These are phyloP conservation scores for Liriodendron chinense DNA, from an alignment of 164 flowering plant genomes.

Conservation along the genomic window DNA sequence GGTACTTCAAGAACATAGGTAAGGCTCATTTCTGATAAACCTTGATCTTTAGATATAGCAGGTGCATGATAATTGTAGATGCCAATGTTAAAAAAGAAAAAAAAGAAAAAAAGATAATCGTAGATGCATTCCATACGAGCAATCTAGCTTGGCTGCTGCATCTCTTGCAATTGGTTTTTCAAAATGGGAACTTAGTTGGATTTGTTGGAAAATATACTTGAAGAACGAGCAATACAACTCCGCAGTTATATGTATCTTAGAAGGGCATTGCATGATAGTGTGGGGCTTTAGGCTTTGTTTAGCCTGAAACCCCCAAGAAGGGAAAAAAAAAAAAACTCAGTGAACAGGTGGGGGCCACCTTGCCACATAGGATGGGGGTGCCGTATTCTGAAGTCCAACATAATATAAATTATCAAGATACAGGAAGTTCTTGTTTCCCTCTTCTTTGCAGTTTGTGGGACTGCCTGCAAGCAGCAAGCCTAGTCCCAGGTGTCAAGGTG, in stretches of 20 bases:
- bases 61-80: too few species aligned
- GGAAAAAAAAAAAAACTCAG: too few species aligned
- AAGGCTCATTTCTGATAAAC: slow-evolving; percentile 5
- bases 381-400: too few species aligned
- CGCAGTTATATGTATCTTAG: not conserved
- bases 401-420: too few species aligned
- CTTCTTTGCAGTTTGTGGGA: too few species aligned
- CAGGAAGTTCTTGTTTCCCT: too few species aligned
- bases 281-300: not conserved
- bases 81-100: not conserved
- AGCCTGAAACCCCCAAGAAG: not conserved
- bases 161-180: not conserved
- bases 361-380: not conserved
- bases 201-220: not conserved
- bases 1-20: slow-evolving; percentile 84
- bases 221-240: not conserved
- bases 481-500: too few species aligned
- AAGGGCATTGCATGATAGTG: not conserved
- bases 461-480: too few species aligned
- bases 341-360: not conserved
- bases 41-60: not conserved
- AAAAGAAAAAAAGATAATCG: not conserved
- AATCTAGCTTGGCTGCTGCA: not conserved
- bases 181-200: not conserved
- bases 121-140: not conserved